Conservation (phyloP, 2,329 filamentous ascomycete genomes). For the Huntiella moniliformis region DNA sequence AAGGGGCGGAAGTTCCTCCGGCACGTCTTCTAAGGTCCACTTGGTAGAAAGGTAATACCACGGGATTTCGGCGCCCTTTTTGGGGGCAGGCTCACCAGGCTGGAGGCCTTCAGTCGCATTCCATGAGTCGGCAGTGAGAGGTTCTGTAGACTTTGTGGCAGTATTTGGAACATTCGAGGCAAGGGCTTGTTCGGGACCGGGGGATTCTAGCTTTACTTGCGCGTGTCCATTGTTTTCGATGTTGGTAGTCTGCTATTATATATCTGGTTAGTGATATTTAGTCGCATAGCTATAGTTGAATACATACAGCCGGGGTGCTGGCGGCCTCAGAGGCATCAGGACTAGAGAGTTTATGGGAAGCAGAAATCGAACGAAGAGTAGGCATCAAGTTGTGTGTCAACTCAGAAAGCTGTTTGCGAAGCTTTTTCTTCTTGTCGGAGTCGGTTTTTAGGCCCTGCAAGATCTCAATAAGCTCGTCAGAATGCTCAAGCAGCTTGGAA, state of each 20-base stretch:
- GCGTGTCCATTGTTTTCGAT: too few relatives aligned
- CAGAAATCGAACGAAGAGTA: conserved; percentile 6
- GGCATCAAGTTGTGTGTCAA: conserved; percentile 17
- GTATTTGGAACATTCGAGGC: neutral
- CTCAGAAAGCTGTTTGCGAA: conserved; percentile 12
- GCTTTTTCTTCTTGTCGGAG: conserved; percentile 13
- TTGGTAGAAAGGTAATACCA: conserved; percentile 20
- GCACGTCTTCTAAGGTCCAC: conserved; percentile 33
- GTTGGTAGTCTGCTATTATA: too few relatives aligned
- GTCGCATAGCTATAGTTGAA: too few relatives aligned
- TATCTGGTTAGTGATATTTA: too few relatives aligned
- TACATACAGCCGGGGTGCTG: too few relatives aligned
- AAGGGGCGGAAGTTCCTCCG: conserved; percentile 32
- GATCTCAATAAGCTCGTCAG: conserved; percentile 22
- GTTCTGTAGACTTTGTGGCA: neutral
- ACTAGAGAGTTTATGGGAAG: neutral
- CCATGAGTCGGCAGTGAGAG: neutral
- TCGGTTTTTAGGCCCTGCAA: conserved; percentile 19
- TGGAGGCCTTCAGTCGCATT: too few relatives aligned
- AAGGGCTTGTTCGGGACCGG: neutral
- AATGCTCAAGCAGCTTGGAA: conserved; percentile 18
- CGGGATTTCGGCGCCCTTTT: conserved; percentile 12
- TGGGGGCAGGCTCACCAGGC: neutral
- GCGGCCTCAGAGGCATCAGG: neutral
- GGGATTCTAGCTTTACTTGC: neutral